Base-by-base conservation (phyloP, 2,329 filamentous ascomycete genomes). In the Bertia moriformis region DNA sequence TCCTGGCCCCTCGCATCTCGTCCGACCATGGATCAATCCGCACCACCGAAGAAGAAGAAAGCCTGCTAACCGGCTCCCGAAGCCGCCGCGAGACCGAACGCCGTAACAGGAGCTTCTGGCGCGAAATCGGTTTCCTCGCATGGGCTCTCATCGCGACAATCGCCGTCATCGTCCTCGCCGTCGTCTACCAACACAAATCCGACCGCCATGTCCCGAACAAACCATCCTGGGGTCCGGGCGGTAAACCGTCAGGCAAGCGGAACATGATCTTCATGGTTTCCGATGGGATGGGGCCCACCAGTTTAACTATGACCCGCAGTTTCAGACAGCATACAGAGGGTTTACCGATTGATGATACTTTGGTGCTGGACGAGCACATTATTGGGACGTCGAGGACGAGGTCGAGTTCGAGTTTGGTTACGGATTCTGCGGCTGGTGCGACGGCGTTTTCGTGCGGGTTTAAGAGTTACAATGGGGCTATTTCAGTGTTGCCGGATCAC, bases 361-460 rank as follows among this genome's bases (percentile, higher is more conserved):
- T 19, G 10, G 17, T 19, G 12, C 40, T 49, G 14, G 44, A 49
- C 19, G 40, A 42, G 33, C 38, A 54, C 49, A 44, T 49, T 36
- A 49, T 57, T 18, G 55, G 55, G 24, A 52, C 48, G 22, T 47
- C 54, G 18, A 48, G 51, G 12, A 53, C 51, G 17, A 45, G 42
- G 4, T 40, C 52, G 15, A 52, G 47, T 41, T 43, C 61, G 45
- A 57, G 56, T 19, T 44, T 61, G 7, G 53, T 62, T 27, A 60
- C 59, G 4, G 59, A 62, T 39, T 62, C 59, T n/a, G 56, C 57
- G 4, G 57, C 58, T 14, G 51, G 57, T 33, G 59, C 52, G 2
- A 62, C 59, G 18, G 58, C 59, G 4, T 60, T 60, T 41, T 57
- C 51, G 3, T 57, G 55, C 19, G 59, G 59, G 13, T 48, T 57